A percentile compares a stretch with the other conserved stretches of the same genome.
These are phyloP conservation scores for Thelonectria olida DNA, from an alignment of 2,329 filamentous ascomycete genomes.

Conservation along the genomic window DNA sequence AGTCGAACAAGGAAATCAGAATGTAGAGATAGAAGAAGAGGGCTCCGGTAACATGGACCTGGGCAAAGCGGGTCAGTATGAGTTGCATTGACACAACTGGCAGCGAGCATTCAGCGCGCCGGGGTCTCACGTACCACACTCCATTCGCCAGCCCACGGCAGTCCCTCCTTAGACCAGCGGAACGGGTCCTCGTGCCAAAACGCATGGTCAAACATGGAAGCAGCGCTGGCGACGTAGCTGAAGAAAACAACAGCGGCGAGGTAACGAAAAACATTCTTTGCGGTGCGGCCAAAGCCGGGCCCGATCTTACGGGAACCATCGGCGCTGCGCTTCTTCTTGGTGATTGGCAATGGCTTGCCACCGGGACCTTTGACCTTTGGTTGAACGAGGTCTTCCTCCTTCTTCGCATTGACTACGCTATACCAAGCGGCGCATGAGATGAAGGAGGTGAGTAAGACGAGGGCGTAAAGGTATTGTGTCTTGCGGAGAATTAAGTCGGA, in stretches of 20 bases:
- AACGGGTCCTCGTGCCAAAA: constrained; percentile 58
- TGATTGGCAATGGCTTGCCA: constrained; percentile 83
- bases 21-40: constrained; percentile 90
- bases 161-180: constrained; percentile 53
- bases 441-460: constrained; percentile 62
- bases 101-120: constrained; percentile 17
- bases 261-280: constrained; percentile 80
- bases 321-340: constrained; percentile 62
- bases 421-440: constrained; percentile 60
- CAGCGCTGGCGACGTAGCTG: constrained; percentile 80
- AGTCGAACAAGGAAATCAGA: constrained; percentile 86
- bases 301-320: constrained; percentile 55
- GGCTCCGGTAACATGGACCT: constrained; percentile 88
- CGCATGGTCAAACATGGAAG: constrained; percentile 78
- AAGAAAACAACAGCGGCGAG: constrained; percentile 75
- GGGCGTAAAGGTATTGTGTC: constrained; percentile 62
- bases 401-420: constrained; percentile 61
- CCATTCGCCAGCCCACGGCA: constrained; percentile 80
- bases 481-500: constrained; percentile 55
- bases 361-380: constrained; percentile 77
- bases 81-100: constrained; percentile 16
- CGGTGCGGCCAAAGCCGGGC: constrained; percentile 69
- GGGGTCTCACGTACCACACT: constrained; percentile 69
- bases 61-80: constrained; percentile 34
- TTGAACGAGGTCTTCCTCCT: constrained; percentile 56